Base-by-base conservation (phyloP, 257 asterid species). In the Oldenlandia corymbosa region DNA sequence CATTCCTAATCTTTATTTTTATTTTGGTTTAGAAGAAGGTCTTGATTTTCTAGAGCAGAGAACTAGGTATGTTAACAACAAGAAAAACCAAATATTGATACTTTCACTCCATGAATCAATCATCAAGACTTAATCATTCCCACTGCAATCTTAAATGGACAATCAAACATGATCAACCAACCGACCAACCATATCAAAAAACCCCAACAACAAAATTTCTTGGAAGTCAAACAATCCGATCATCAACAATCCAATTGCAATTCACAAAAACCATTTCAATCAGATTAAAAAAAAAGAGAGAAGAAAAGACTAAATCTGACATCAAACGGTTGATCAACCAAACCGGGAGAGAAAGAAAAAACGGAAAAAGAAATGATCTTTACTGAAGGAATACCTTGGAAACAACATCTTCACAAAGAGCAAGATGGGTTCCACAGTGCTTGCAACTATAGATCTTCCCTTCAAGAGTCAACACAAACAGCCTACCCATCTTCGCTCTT, bases 401-500 rank as follows among this genome's bases (percentile, higher is more conserved):
- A 60, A 79, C 72, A 79, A 86, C 67, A 71, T 86, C 95, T 10
- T 89, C 87, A 36, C 65, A 55, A 17, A 78, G 83, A 52, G 88
- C 90, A 62, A 89, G 91, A 81, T 89, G 95, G 59, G 96, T 86
- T 10, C 80, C 88, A 71, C 96, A 89, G 81, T 84, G 85, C 83
- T 81, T 89, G 84, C 96, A 89, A 69, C 85, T 78, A 67, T 89
- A 89, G 85, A 84, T 81, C 87, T 73, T 84, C 54, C 96, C 96
- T 77, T 89, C 95, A 24, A 89, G 90, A 58, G 61, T 80, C 64
- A 84, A 71, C 74, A 31, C 80, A 81, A 86, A 89, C 24, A 86
- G 78, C 76, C 92, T 79, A 68, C 96, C 96, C 96, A 88, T 88
- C 68, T 79, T 67, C 7, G 2, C 51, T 53, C 50, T 16, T n/a